A percentile compares a stretch with the other conserved stretches of the same genome.
Conservation (phyloP, 2,329 filamentous ascomycete genomes). For the Ceratocystis cacaofunesta region DNA sequence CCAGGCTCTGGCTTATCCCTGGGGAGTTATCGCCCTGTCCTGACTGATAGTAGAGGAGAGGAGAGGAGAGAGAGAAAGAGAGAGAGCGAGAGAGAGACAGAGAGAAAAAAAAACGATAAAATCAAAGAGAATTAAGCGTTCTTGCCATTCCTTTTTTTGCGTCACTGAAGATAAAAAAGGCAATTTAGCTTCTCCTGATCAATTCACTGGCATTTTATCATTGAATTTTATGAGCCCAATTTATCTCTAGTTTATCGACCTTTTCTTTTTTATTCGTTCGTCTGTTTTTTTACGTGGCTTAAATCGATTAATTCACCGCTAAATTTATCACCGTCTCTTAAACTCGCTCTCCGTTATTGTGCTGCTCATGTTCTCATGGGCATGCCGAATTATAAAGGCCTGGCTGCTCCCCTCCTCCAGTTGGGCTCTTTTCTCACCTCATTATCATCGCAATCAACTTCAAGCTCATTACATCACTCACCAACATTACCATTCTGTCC, state of each 20-base stretch:
- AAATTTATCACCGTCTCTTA: background rate
- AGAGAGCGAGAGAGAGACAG: background rate
- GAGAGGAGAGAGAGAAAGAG: background rate
- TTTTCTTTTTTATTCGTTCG: background rate
- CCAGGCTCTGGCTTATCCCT: background rate
- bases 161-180: background rate
- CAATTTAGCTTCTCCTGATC: background rate
- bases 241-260: background rate
- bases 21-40: background rate
- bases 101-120: background rate
- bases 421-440: background rate
- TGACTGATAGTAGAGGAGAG: background rate
- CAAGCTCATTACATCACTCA: background rate
- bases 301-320: background rate
- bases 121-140: background rate
- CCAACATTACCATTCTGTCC: background rate
- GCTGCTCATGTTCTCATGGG: background rate
- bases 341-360: background rate
- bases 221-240: background rate
- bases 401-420: slow-evolving; percentile 1
- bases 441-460: background rate
- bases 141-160: background rate
- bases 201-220: background rate
- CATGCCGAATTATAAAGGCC: slow-evolving; percentile 3
- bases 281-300: background rate